Percentiles rank a stretch among this genome's conserved stretches.
Conservation (phyloP, 2,329 filamentous ascomycete genomes). For the Penicillium sp. region DNA sequence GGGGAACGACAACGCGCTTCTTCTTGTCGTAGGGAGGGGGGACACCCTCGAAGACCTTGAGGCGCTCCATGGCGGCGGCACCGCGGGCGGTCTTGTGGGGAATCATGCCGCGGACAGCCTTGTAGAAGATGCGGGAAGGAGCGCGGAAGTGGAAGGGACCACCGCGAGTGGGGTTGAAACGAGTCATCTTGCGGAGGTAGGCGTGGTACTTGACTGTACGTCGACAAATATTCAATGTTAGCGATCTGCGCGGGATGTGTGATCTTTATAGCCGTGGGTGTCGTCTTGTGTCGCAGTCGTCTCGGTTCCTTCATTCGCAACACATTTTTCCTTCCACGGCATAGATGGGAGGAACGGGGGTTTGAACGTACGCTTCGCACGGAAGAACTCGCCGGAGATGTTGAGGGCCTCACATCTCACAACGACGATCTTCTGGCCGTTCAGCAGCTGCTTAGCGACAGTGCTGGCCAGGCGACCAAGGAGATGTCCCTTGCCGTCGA, state of each 20-base stretch:
- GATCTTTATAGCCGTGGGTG: neutral
- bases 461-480: slow-evolving; percentile 97
- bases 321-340: neutral
- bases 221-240: slow-evolving; percentile 44
- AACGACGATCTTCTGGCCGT: slow-evolving; percentile 98
- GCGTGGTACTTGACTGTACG: slow-evolving; percentile 97
- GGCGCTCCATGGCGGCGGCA: slow-evolving; percentile 92
- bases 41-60: slow-evolving; percentile 99
- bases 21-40: slow-evolving; percentile 99
- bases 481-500: slow-evolving; percentile 99
- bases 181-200: slow-evolving; percentile 99
- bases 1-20: slow-evolving; percentile 99
- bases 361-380: slow-evolving; percentile 91
- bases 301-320: neutral
- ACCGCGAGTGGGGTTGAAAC: slow-evolving; percentile 99
- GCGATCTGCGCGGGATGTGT: slow-evolving; percentile 26
- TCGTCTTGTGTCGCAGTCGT: slow-evolving; percentile 1
- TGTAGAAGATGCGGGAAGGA: slow-evolving; percentile 99
- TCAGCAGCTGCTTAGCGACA: slow-evolving; percentile 98
- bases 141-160: slow-evolving; percentile 99
- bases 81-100: slow-evolving; percentile 99
- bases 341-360: slow-evolving; percentile 10
- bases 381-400: slow-evolving; percentile 99
- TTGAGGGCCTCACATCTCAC: slow-evolving; percentile 99
- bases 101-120: slow-evolving; percentile 99